Conservation (phyloP, 805 yeast species). For the Sugiyamaella chiloensis region DNA sequence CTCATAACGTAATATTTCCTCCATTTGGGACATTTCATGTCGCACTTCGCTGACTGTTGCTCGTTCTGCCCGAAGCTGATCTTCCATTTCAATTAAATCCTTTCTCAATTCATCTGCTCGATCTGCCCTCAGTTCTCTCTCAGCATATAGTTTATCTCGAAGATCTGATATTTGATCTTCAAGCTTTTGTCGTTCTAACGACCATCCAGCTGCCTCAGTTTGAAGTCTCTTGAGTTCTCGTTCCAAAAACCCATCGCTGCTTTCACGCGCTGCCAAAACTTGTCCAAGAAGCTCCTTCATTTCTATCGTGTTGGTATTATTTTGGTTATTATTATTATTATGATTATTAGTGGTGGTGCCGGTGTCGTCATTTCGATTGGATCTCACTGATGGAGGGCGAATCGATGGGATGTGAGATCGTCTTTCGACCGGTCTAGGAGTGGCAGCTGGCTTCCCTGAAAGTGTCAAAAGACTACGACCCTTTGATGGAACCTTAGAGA, state of each 20-base stretch:
- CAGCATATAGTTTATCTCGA: slow-evolving; percentile 6
- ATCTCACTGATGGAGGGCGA: neutral
- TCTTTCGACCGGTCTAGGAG: neutral
- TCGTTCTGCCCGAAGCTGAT: neutral
- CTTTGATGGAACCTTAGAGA: neutral
- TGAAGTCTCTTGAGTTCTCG: slow-evolving; percentile 25
- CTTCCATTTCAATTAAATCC: slow-evolving; percentile 1
- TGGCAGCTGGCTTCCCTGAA: neutral
- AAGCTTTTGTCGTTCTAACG: slow-evolving; percentile 36
- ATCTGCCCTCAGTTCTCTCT: slow-evolving; percentile 4
- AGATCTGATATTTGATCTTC: slow-evolving; percentile 33
- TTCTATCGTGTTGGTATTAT: neutral
- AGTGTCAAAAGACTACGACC: slow-evolving; percentile 1
- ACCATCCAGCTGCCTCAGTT: slow-evolving; percentile 40
- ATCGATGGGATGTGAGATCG: slow-evolving; percentile 1
- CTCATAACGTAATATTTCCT: neutral
- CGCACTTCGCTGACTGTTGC: neutral
- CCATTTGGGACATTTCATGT: neutral
- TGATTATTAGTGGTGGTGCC: too few species aligned
- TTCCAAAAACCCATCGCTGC: slow-evolving; percentile 4
- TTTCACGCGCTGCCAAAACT: slow-evolving; percentile 1
- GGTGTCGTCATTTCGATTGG: neutral
- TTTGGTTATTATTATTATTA: too few species aligned
- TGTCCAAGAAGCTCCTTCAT: slow-evolving; percentile 4
- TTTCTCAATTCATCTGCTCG: neutral